Evolutionary conservation across 2,329 filamentous ascomycete species (phyloP), one percentile per base, ranked within the genome.

Genomic region (Hypoxylon sp.): DNA sequence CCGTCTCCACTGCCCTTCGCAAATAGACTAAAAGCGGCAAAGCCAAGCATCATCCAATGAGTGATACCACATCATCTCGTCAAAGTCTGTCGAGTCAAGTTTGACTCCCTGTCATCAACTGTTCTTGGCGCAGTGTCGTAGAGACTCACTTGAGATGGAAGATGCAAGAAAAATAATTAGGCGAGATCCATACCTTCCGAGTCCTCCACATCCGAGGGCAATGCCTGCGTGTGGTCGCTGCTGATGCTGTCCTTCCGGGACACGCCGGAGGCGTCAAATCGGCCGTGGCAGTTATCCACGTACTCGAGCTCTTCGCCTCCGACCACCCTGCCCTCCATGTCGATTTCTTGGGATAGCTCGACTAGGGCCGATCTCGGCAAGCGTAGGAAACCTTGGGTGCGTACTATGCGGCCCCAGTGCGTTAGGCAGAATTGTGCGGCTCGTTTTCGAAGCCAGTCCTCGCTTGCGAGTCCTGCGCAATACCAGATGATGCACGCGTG

Each of bases 401-500:
- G 89, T 20, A 98, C 96, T 26, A 99, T 88, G 48, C 96, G 89
- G 55, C 96, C 96, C 93, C 96, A 99, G 78, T 98, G 93, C 38
- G 91, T 91, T 78, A 99, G 87, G 76, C 93, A 97, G 79, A 96
- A 98, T 48, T 84, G 85, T 0, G 94, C 94, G 0, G 96, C 93
- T 55, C 95, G 90, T 72, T 92, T 92, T 77, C 93, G 92, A 38
- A 99, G 85, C 93, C 94, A 97, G 55, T 97, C 93, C 79, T 99
- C 96, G 71, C 90, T 92, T 14, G 96, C 95, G 12, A 95, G 88
- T 6, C 91, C 91, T 1, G 96, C 93, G 69, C 93, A 93, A 78
- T 98, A 94, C 93, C 96, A 99, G 60, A 97, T 94, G 71, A 96
- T 91, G 69, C 96, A 97, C 2, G 95, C 95, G 75, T 97, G 93